Evolutionary conservation across 1,139 yeast genomes (phyloP).

Genomic region (Protomyces gravidus): DNA sequence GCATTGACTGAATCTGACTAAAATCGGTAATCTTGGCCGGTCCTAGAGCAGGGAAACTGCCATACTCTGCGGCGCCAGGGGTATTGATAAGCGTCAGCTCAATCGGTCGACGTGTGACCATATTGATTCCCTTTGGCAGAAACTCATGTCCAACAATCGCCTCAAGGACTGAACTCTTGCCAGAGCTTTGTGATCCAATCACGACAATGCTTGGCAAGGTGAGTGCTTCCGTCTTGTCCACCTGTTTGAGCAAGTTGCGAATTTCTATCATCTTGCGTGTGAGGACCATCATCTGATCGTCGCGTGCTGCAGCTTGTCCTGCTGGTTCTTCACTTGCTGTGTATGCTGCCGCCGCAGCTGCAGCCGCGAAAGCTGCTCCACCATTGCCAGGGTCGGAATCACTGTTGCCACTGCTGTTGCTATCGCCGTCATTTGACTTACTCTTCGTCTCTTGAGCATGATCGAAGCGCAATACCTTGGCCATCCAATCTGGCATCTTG

Average conservation of each 20-base stretch:
- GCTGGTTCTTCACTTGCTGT: conserved; percentile 38
- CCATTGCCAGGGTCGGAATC: conserved; percentile 38
- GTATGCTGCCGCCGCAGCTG: conserved; percentile 42
- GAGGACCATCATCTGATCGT: conserved; percentile 38
- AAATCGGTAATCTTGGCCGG: conserved; percentile 80
- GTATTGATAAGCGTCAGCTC: conserved; percentile 87
- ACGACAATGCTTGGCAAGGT: conserved; percentile 93
- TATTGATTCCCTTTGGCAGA: conserved; percentile 86
- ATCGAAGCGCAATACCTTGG: conserved; percentile 5
- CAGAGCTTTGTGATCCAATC: conserved; percentile 95
- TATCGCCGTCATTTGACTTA: neutral
- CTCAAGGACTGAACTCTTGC: conserved; percentile 90
- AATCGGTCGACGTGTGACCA: conserved; percentile 94
- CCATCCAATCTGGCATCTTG: conserved; percentile 18
- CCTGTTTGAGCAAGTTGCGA: conserved; percentile 66
- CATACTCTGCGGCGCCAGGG: conserved; percentile 74
- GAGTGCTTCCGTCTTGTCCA: conserved; percentile 61
- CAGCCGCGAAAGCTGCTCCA: conserved; percentile 42
- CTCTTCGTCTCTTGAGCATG: neutral
- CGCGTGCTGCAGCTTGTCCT: conserved; percentile 39
- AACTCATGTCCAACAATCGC: conserved; percentile 93
- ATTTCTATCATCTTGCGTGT: conserved; percentile 74
- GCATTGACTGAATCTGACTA: conserved; percentile 74
- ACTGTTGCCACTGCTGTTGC: conserved; percentile 34
- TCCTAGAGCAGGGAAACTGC: conserved; percentile 89